Evolutionary conservation across 768 basidiomycete species (phyloP).

Genomic region (Hygrocybe coccinea): DNA sequence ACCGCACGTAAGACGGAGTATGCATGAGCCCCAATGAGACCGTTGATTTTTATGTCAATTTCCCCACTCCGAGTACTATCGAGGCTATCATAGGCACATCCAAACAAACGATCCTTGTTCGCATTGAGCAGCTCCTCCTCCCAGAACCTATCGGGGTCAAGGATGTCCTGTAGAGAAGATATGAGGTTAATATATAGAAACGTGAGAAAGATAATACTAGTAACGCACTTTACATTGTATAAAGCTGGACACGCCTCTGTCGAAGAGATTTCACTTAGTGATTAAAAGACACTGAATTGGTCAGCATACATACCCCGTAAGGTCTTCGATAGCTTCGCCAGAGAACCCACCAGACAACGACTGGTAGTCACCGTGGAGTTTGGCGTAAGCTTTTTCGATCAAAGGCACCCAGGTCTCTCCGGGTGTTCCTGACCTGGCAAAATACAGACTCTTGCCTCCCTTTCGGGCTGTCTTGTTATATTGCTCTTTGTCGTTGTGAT

Average conservation of each 20-base stretch:
- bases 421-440: constrained; percentile 43
- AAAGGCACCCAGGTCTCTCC: constrained; percentile 56
- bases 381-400: constrained; percentile 56
- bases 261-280: background rate
- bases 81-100: constrained; percentile 39
- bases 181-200: background rate
- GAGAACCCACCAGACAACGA: constrained; percentile 39
- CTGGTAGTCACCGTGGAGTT: constrained; percentile 49
- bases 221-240: constrained; percentile 18
- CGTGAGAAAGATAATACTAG: background rate
- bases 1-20: constrained; percentile 49
- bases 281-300: too few relatives aligned
- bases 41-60: constrained; percentile 28
- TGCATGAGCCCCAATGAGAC: constrained; percentile 40
- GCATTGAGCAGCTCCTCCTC: constrained; percentile 42
- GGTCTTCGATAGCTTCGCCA: constrained; percentile 52
- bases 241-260: constrained; percentile 4
- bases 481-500: constrained; percentile 45
- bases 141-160: constrained; percentile 49
- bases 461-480: constrained; percentile 44
- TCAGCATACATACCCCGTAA: constrained; percentile 43
- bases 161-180: constrained; percentile 40
- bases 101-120: constrained; percentile 46
- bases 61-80: constrained; percentile 27
- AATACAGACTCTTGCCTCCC: constrained; percentile 45